These are phyloP conservation scores for Teunomyces aglyptinius DNA, from an alignment of 805 yeast species.

Conservation along the genomic window DNA sequence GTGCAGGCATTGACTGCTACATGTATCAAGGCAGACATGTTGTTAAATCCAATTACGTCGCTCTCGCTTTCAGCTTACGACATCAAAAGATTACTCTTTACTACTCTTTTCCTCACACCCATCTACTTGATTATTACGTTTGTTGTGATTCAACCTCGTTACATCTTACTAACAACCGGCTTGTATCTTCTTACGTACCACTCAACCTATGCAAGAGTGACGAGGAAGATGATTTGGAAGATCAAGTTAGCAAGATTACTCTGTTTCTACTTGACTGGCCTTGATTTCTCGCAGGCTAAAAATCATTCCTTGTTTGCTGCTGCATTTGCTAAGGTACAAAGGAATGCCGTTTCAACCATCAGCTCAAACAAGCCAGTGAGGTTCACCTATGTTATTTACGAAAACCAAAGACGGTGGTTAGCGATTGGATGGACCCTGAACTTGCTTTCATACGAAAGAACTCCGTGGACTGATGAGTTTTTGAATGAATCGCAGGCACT, in stretches of 20 bases:
- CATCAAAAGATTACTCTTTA: conserved; percentile 73
- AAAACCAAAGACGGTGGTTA: conserved; percentile 94
- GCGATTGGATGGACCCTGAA: conserved; percentile 98
- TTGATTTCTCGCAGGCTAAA: conserved; percentile 59
- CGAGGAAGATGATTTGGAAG: conserved; percentile 83
- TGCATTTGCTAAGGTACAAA: conserved; percentile 53
- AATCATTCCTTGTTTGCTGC: conserved; percentile 51
- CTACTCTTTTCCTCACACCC: conserved; percentile 85
- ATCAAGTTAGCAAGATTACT: conserved; percentile 66
- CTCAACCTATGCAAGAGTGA: conserved; percentile 79
- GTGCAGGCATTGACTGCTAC: conserved; percentile 73
- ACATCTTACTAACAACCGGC: conserved; percentile 58
- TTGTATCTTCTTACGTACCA: conserved; percentile 73
- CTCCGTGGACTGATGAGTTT: conserved; percentile 97
- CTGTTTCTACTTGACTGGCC: conserved; percentile 82
- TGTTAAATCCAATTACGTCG: conserved; percentile 76
- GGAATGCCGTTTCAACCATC: conserved; percentile 25
- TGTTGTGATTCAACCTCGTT: conserved; percentile 69
- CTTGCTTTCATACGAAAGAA: conserved; percentile 85
- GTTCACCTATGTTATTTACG: conserved; percentile 89
- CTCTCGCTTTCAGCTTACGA: conserved; percentile 75
- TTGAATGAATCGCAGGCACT: conserved; percentile 80
- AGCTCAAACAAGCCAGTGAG: conserved; percentile 51
- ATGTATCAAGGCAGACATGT: conserved; percentile 70
- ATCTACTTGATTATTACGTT: conserved; percentile 68